Evolutionary conservation across 345 rosid genomes (phyloP).

Genomic region (Lepidium sativum): DNA sequence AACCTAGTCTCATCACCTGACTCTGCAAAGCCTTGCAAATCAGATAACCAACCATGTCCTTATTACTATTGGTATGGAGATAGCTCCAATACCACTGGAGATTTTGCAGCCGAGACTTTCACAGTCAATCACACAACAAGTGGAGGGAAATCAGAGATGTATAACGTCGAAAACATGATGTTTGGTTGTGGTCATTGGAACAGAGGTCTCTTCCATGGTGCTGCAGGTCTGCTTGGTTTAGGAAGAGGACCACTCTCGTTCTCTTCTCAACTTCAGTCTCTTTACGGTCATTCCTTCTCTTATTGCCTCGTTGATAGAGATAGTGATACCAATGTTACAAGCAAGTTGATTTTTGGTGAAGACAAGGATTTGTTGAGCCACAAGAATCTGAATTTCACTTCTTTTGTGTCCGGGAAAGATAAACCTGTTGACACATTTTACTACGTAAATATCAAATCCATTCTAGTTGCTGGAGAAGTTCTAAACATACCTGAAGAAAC

Average conservation of each 20-base stretch:
- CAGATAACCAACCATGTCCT: constrained; percentile 67
- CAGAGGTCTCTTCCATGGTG: constrained; percentile 72
- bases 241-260: constrained; percentile 91
- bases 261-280: constrained; percentile 75
- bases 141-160: constrained; percentile 39
- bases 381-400: constrained; percentile 62
- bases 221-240: constrained; percentile 76
- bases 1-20: constrained; percentile 32
- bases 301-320: constrained; percentile 78
- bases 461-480: constrained; percentile 55
- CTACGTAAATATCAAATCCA: constrained; percentile 62
- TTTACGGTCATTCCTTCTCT: constrained; percentile 71
- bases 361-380: constrained; percentile 48
- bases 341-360: constrained; percentile 85
- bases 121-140: constrained; percentile 54
- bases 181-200: constrained; percentile 98
- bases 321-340: constrained; percentile 54
- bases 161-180: constrained; percentile 56
- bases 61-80: constrained; percentile 86
- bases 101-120: constrained; percentile 70
- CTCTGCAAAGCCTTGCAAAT: constrained; percentile 47
- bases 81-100: constrained; percentile 83
- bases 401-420: constrained; percentile 47
- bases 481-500: constrained; percentile 58
- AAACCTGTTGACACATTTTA: constrained; percentile 64